Conservation (phyloP, 1,284 basidiomycete species). For the Veloboletus limbatus region DNA sequence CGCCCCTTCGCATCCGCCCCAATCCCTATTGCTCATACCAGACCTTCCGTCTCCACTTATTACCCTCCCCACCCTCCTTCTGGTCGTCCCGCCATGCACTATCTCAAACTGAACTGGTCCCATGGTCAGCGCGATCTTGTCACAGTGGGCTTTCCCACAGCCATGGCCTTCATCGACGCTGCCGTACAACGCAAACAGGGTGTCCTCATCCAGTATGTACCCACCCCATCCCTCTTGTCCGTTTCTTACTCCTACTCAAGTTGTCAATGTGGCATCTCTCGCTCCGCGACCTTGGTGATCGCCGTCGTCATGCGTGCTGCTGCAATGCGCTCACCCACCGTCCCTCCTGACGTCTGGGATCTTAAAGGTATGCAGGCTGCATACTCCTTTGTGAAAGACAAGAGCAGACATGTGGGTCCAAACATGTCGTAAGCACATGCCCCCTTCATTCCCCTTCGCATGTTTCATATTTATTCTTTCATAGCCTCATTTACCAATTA, state of each 20-base stretch:
- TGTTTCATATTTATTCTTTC: conserved; percentile 19
- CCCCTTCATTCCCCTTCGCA: conserved; percentile 21
- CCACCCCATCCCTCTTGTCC: neutral
- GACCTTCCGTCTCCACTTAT: conserved; percentile 46
- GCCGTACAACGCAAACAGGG: conserved; percentile 73
- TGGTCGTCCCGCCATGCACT: conserved; percentile 78
- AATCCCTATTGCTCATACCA: conserved; percentile 45
- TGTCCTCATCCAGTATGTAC: conserved; percentile 82
- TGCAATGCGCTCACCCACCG: conserved; percentile 62
- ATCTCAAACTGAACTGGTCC: conserved; percentile 92
- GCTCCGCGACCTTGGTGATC: conserved; percentile 90
- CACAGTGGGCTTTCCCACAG: conserved; percentile 69
- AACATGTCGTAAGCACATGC: conserved; percentile 85
- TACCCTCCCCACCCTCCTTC: conserved; percentile 61
- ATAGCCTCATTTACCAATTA: conserved; percentile 92
- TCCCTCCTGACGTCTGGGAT: conserved; percentile 74
- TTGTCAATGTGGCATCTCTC: conserved; percentile 95
- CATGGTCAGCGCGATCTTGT: conserved; percentile 91
- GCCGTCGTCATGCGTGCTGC: conserved; percentile 95
- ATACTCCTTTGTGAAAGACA: conserved; percentile 87
- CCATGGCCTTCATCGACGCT: conserved; percentile 79
- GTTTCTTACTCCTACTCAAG: conserved; percentile 40
- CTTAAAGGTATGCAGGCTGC: conserved; percentile 90
- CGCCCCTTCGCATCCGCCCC: conserved; percentile 68
- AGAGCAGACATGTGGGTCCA: conserved; percentile 86